These are phyloP conservation scores for Aspergillus ustus DNA, from an alignment of 2,329 filamentous ascomycete genomes.

Conservation along the genomic window DNA sequence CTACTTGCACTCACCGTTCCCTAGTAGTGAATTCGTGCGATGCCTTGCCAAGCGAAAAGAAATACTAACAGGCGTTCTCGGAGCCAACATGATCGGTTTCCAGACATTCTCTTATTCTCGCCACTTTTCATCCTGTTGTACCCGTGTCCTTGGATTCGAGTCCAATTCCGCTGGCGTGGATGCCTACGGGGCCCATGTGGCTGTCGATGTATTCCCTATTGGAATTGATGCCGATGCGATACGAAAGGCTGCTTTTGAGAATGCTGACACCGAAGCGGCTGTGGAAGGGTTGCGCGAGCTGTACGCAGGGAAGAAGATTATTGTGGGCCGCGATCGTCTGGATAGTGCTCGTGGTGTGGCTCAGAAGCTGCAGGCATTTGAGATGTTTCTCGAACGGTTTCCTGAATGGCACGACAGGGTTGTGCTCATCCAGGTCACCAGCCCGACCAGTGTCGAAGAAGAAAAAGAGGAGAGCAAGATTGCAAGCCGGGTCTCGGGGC, in stretches of 20 bases:
- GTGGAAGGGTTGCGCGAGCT: constrained; percentile 72
- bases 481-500: constrained; percentile 84
- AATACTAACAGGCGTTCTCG: constrained; percentile 84
- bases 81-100: constrained; percentile 91
- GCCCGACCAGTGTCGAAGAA: constrained; percentile 78
- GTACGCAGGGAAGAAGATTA: constrained; percentile 90
- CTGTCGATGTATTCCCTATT: constrained; percentile 92
- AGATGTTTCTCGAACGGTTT: constrained; percentile 86
- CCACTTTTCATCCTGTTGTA: constrained; percentile 94
- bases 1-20: constrained; percentile 92
- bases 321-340: constrained; percentile 90
- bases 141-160: constrained; percentile 85
- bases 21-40: constrained; percentile 92
- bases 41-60: constrained; percentile 89
- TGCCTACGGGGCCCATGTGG: constrained; percentile 84
- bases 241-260: constrained; percentile 73
- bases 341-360: constrained; percentile 91
- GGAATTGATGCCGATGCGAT: constrained; percentile 88
- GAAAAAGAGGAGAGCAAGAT: constrained; percentile 82
- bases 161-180: constrained; percentile 85
- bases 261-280: constrained; percentile 71
- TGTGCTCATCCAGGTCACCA: constrained; percentile 93
- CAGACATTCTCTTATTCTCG: constrained; percentile 94
- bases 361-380: constrained; percentile 95
- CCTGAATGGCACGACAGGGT: constrained; percentile 92